Base-by-base conservation (phyloP, 208 protist genomes). In the Blechomonas ayalai region DNA sequence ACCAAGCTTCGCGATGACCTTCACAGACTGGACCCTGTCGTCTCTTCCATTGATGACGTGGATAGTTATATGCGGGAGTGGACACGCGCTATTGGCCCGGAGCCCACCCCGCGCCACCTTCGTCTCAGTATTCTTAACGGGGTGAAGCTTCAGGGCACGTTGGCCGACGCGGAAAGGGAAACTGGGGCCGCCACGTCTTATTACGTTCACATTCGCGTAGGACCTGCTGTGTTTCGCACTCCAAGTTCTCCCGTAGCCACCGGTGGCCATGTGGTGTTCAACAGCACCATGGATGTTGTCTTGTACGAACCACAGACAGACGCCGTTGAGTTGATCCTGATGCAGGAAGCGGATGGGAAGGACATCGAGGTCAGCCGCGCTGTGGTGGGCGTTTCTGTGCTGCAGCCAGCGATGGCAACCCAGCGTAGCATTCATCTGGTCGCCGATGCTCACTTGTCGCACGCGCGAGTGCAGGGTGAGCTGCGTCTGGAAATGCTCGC, bases 1-100 rank as follows among this genome's bases (percentile, higher is more conserved):
- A 69, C 52, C 46, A 73, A 85, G 59, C 63, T 82, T 26, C 76
- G 80, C 26, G 79, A 86, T 57, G 77, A 90, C 33, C 63, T 92
- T 27, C 80, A 92, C 48, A 65, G 72, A 19, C 50, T 92, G 3
- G 79, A 92, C 40, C 56, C 67, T 35, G 74, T 90, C 34, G 58
- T 85, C 20, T 49, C 55, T 28, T 59, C 58, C 46, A 63, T 83
- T 33, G 63, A 72, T 47, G 43, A 86, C 51, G 57, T 64, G 24
- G 68, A 86, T 24, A 28, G 40, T 13, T 73, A 75, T 46, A 83
- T 87, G 71, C 29, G 39, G 36, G 52, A 55, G 43, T 82, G 74
- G 74, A 37, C 53, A 22, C 62, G 54, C 36, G 65, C 62, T n/a
- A 61, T 73, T 35, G 83, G 83, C 0, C 76, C 74, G 4, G 79